A percentile compares a stretch with the other conserved stretches of the same genome.
phyloP scores from a whole-genome alignment of 2,329 filamentous ascomycete species.

The Colletotrichum truncatum region DNA sequence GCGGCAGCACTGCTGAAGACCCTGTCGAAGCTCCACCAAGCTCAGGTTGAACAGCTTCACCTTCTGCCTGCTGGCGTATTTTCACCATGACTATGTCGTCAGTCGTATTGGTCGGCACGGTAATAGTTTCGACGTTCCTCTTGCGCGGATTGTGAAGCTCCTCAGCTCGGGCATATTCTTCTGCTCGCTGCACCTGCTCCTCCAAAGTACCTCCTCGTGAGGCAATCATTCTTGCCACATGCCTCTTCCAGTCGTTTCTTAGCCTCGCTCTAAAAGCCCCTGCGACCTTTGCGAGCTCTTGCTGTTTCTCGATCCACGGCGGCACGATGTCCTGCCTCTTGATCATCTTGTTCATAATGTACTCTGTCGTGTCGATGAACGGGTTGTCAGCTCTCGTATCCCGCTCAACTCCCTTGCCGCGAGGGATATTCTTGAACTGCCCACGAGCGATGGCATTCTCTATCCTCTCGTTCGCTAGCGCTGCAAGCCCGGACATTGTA shows the following conservation, averaged over 20 bases:
- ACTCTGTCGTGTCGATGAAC: slow-evolving; percentile 95
- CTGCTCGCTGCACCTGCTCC: slow-evolving; percentile 76
- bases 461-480: slow-evolving; percentile 89
- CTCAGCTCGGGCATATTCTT: slow-evolving; percentile 81
- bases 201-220: slow-evolving; percentile 79
- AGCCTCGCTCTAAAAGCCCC: slow-evolving; percentile 78
- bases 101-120: slow-evolving; percentile 56
- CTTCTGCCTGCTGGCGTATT: slow-evolving; percentile 43
- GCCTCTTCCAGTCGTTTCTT: slow-evolving; percentile 83
- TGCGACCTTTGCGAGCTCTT: slow-evolving; percentile 79
- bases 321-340: slow-evolving; percentile 95
- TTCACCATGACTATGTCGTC: slow-evolving; percentile 59
- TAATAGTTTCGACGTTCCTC: slow-evolving; percentile 54
- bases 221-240: slow-evolving; percentile 81
- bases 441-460: slow-evolving; percentile 93
- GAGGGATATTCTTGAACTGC: slow-evolving; percentile 84
- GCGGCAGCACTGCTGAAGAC: slow-evolving; percentile 45
- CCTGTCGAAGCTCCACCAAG: slow-evolving; percentile 1
- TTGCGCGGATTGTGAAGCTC: slow-evolving; percentile 67
- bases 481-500: slow-evolving; percentile 79
- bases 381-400: slow-evolving; percentile 86
- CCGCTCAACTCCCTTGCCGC: slow-evolving; percentile 82
- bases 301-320: slow-evolving; percentile 99
- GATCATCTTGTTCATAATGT: slow-evolving; percentile 99
- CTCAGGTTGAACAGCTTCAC: not conserved